A percentile compares a stretch with the other conserved stretches of the same genome.
Conservation (phyloP, 306 rosid species). For the Vigna hirtella region DNA sequence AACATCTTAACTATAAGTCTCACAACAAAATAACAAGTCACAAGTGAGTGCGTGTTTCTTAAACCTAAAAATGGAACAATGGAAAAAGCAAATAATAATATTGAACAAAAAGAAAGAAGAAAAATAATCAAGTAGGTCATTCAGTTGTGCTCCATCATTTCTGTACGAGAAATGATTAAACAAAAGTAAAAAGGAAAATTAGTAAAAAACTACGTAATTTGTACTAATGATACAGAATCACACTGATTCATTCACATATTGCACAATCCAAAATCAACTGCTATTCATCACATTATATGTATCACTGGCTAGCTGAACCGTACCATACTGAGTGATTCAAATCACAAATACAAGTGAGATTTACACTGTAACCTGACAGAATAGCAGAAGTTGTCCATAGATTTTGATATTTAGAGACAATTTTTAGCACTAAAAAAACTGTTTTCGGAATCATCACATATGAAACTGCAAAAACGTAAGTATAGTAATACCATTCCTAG, state of each 20-base stretch:
- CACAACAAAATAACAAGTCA: neutral
- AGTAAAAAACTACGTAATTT: neutral
- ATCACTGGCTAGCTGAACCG: neutral
- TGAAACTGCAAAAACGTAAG: neutral
- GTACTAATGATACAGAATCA: neutral
- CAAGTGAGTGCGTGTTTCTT: neutral
- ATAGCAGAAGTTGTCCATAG: neutral
- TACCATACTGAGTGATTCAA: neutral
- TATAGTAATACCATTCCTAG: neutral
- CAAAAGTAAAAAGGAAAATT: neutral
- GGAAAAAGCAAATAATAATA: neutral
- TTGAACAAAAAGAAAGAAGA: neutral
- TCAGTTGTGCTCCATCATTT: neutral
- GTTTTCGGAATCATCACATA: neutral
- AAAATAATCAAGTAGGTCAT: neutral
- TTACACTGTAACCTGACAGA: conserved; percentile 13
- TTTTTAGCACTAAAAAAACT: neutral
- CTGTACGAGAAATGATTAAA: neutral
- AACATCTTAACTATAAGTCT: neutral
- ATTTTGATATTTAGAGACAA: neutral
- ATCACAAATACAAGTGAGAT: neutral
- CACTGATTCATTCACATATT: neutral
- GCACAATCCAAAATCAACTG: neutral
- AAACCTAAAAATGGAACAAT: neutral
- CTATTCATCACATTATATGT: neutral